Base-by-base conservation (phyloP, 805 yeast genomes). In the Nakazawaea populi region DNA sequence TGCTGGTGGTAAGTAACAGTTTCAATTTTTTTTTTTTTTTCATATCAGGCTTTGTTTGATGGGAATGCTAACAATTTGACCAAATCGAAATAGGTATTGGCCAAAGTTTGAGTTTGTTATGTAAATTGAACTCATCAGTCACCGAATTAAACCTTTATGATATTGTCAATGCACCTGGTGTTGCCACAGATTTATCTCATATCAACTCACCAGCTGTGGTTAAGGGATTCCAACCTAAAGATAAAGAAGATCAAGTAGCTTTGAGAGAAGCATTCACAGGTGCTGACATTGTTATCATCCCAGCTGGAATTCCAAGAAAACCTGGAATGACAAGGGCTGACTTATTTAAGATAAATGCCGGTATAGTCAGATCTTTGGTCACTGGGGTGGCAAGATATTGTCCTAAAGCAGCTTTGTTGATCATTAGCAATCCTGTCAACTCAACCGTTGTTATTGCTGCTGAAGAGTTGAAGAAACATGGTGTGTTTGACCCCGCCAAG, bases 251-350 rank as follows among this genome's bases (percentile, higher is more conserved):
- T 42, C 42, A 41, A 36, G 46, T 74, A 34, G 76, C 76, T 18
- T 65, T 74, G 58, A 74, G 72, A 37, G 63, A 56, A n/a, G 68
- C 79, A 24, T 68, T 74, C 54, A 69, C 68, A 57, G 75, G 68
- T 46, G 55, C 75, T 18, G 69, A 74, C 54, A 58, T 74, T 56
- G 79, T 74, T 39, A 60, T 70, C 55, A 73, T 73, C 60, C 96
- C 96, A 44, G 96, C 96, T 36, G 96, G 96, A 55, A 85, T 88
- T 40, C 96, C 96, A 62, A 84, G 96, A 74, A 89, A 89, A 73
- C 96, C 96, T 41, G 96, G 96, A 52, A 88, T 88, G 96, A 86
- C 95, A 54, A 83, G 96, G 71, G 96, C 87, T 66, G 96, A 88
- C 62, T 77, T 88, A 65, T 87, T 88, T 78, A 79, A 80, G 69